These are phyloP conservation scores for Trichoderma lentiforme DNA, from an alignment of 2,329 filamentous ascomycete genomes.

Conservation along the genomic window DNA sequence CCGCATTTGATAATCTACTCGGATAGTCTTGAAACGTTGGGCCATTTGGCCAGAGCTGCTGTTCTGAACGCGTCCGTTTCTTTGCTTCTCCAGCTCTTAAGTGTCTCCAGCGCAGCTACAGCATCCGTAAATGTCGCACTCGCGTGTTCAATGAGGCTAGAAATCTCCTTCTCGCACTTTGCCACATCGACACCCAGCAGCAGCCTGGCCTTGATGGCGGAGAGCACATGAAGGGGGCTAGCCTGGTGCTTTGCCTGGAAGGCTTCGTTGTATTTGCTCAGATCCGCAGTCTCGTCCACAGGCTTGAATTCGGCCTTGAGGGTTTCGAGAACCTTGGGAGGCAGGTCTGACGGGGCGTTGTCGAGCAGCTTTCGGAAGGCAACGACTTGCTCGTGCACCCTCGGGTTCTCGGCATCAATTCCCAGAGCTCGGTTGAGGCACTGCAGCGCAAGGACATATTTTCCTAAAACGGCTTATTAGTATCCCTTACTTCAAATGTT, in stretches of 20 bases:
- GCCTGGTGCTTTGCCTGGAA: conserved; percentile 61
- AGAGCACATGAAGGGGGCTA: conserved; percentile 60
- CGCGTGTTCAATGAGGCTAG: conserved; percentile 52
- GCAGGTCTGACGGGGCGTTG: conserved; percentile 54
- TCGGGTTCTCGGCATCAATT: conserved; percentile 66
- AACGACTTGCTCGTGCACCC: conserved; percentile 70
- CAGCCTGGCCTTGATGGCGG: conserved; percentile 58
- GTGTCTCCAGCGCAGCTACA: conserved; percentile 40
- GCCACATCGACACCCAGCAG: conserved; percentile 56
- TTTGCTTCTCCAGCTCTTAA: conserved; percentile 49
- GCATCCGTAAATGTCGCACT: conserved; percentile 55
- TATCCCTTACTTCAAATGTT: neutral
- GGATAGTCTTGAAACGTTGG: conserved; percentile 46
- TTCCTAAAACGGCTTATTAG: conserved; percentile 52
- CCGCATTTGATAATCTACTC: neutral
- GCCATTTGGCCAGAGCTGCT: conserved; percentile 49
- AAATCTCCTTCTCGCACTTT: conserved; percentile 60
- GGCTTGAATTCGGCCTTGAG: conserved; percentile 66
- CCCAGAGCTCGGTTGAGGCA: conserved; percentile 72
- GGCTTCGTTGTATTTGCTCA: conserved; percentile 63
- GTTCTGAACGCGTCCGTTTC: conserved; percentile 48
- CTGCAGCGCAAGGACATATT: conserved; percentile 82
- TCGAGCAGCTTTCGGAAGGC: conserved; percentile 64
- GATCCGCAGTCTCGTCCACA: conserved; percentile 54
- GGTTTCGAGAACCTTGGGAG: conserved; percentile 63